phyloP scores from a whole-genome alignment of 768 basidiomycete genomes.

The Pulveroboletus sp. region DNA sequence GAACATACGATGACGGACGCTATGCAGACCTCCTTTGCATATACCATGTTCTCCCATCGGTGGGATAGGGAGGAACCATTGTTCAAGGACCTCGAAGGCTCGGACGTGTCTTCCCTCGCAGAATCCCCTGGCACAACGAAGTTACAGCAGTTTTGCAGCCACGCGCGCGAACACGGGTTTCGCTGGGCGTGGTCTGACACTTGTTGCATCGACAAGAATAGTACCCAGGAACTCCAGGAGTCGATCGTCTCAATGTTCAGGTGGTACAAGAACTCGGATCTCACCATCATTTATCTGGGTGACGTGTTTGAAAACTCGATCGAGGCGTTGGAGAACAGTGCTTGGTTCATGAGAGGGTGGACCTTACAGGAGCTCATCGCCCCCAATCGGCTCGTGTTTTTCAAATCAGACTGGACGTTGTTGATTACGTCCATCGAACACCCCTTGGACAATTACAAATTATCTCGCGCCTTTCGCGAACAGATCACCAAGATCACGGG shows the following conservation, averaged over 20 bases:
- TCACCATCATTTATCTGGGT: slow-evolving; percentile 25
- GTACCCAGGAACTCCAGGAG: slow-evolving; percentile 27
- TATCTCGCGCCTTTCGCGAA: slow-evolving; percentile 8
- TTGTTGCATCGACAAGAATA: slow-evolving; percentile 28
- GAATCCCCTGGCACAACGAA: slow-evolving; percentile 11
- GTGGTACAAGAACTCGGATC: slow-evolving; percentile 25
- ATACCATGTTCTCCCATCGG: slow-evolving; percentile 25
- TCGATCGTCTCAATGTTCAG: slow-evolving; percentile 31
- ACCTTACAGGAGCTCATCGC: slow-evolving; percentile 28
- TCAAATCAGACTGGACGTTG: slow-evolving; percentile 19
- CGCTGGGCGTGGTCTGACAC: slow-evolving; percentile 30
- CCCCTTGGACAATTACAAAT: slow-evolving; percentile 19
- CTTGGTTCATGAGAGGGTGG: slow-evolving; percentile 28
- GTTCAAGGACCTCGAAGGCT: slow-evolving; percentile 13
- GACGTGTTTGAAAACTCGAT: slow-evolving; percentile 14
- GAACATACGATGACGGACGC: slow-evolving; percentile 1
- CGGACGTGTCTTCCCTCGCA: slow-evolving; percentile 15
- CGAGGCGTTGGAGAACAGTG: slow-evolving; percentile 13
- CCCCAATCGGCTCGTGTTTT: slow-evolving; percentile 21
- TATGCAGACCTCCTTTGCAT: slow-evolving; percentile 15
- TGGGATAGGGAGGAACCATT: slow-evolving; percentile 19
- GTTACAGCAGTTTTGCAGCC: slow-evolving; percentile 17
- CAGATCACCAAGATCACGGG: slow-evolving; percentile 15
- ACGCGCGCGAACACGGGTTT: slow-evolving; percentile 18
- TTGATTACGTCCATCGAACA: slow-evolving; percentile 12